Evolutionary conservation across 257 asterid species (phyloP), one percentile per base, ranked within the genome.

Genomic region (Capsicum pubescens): DNA sequence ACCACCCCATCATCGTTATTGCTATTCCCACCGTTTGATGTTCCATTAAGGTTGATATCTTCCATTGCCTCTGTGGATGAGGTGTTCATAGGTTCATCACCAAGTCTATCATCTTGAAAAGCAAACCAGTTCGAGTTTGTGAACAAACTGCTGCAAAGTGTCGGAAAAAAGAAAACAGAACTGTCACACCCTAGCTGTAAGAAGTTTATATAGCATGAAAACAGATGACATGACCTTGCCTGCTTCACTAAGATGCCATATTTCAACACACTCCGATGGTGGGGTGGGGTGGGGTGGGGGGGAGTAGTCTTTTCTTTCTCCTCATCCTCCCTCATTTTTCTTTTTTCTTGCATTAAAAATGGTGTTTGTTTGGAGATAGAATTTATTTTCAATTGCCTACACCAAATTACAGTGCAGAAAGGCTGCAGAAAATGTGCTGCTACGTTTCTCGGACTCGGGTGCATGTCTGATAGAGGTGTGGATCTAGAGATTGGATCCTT

Each of bases 111-210:
- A 39, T 95, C 98, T 95, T 95, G 97, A 87, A 95, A 97, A n/a
- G 98, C 96, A 93, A 97, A 97, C 99, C 99, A 97, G 92, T 97
- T 95, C 90, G 98, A 95, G 87, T 97, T 97, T 79, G 99, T 93
- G 92, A 97, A 97, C 93, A 97, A 91, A 80, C 96, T 95, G 94
- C 91, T 79, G 91, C 88, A 87, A 72, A 87, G 46, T 21, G n/a
- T 39, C 2, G 60, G 16, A 7, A 52, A 72, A 48, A 19, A 7
- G 46, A 19, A 21, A 21, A 21, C 17, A 12, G 16, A 72, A 74
- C 19, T 21, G 80, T 74, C 80, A 74, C 61, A 21, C 42, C 12
- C 80, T 19, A 50, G 59, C 61, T 11, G 16, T 50, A 12, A 12
- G 19, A 74, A 74, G 21, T 50, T 60, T 26, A 72, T 6, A 50